Evolutionary conservation across 441 rosid species (phyloP).

Genomic region (Euphorbia celastroides): DNA sequence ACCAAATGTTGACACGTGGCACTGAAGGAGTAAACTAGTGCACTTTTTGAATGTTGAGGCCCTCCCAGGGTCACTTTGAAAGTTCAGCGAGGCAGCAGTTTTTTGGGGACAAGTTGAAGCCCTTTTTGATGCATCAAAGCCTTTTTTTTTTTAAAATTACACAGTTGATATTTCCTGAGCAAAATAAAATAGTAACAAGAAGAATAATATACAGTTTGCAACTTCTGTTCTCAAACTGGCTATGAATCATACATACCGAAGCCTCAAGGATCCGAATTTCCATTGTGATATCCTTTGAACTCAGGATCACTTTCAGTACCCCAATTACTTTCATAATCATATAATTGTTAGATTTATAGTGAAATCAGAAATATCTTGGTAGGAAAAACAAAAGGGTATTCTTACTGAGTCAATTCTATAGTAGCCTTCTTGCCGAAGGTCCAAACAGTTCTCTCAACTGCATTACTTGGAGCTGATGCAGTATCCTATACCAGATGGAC

Average conservation of each 20-base stretch:
- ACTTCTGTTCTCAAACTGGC: background rate
- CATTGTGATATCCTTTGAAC: constrained; percentile 87
- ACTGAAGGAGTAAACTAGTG: too few species aligned
- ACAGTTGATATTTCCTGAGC: too few species aligned
- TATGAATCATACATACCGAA: constrained; percentile 49
- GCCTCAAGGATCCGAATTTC: constrained; percentile 90
- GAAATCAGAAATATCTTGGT: background rate
- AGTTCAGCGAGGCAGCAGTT: too few species aligned
- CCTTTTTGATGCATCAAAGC: too few species aligned
- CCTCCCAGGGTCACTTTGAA: too few species aligned
- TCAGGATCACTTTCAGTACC: constrained; percentile 89
- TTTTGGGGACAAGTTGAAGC: too few species aligned
- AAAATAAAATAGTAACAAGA: too few species aligned
- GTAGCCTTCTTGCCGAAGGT: constrained; percentile 72
- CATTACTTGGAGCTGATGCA: constrained; percentile 59
- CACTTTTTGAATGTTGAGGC: too few species aligned
- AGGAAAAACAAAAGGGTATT: background rate
- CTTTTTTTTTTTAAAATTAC: too few species aligned
- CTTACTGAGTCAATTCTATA: constrained; percentile 81
- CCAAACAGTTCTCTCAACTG: constrained; percentile 77
- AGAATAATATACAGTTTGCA: background rate
- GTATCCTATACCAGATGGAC: constrained; percentile 45
- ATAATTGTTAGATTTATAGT: constrained; percentile 18
- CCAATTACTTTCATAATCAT: constrained; percentile 62
- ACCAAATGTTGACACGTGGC: too few species aligned